A percentile compares a stretch with the other conserved stretches of the same genome.
Conservation (phyloP, 805 yeast genomes). For the Nakazawaea holstii region DNA sequence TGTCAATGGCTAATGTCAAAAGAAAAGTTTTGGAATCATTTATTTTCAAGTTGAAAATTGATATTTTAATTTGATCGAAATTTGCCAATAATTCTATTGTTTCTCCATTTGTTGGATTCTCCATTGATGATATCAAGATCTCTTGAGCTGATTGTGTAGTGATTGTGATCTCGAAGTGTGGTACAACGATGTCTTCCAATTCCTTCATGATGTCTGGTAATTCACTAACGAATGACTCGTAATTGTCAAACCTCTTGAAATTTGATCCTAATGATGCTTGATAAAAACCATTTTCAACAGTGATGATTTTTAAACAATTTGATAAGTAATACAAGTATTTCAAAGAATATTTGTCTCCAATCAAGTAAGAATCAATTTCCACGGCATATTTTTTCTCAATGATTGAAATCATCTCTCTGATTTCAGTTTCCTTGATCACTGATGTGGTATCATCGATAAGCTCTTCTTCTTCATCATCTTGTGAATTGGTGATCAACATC, state of each 20-base stretch:
- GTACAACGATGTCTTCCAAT: neutral
- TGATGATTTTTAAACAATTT: slow-evolving; percentile 2
- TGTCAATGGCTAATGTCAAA: neutral
- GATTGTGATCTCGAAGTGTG: neutral
- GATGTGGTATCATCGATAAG: no score
- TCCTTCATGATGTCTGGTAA: neutral
- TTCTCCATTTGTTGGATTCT: slow-evolving; percentile 2
- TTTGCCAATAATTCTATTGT: neutral
- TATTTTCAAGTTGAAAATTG: neutral
- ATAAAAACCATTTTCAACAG: neutral
- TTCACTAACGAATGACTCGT: neutral
- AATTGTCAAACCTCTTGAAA: neutral
- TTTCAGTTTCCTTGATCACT: neutral
- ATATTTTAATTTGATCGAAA: neutral
- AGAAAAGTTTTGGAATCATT: neutral
- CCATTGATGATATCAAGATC: neutral
- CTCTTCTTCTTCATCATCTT: neutral
- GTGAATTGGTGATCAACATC: neutral
- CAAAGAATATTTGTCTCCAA: neutral
- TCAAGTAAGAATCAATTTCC: neutral
- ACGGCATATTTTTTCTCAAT: neutral
- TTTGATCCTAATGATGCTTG: neutral
- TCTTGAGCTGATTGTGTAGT: neutral
- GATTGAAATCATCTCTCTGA: neutral
- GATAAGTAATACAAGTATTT: slow-evolving; percentile 1